Evolutionary conservation across 2,329 filamentous ascomycete genomes (phyloP).

Genomic region (Bipolaris victoriae): DNA sequence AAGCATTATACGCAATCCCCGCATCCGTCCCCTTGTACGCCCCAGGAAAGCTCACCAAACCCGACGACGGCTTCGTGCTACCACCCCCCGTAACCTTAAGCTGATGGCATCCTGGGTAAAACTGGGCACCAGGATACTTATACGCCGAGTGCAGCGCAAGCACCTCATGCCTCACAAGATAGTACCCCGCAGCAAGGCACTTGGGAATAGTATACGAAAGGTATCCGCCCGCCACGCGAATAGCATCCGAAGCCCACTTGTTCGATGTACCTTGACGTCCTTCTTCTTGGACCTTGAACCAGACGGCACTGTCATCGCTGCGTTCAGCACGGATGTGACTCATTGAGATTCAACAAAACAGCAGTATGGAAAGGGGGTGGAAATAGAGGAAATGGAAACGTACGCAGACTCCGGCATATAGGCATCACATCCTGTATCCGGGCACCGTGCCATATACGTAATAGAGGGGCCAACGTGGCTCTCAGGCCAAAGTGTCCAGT

Average conservation of each 20-base stretch:
- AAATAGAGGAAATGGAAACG: slow-evolving; percentile 10
- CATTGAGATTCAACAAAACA: no score
- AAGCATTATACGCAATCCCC: slow-evolving; percentile 61
- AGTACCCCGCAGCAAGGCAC: slow-evolving; percentile 61
- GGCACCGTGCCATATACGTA: slow-evolving; percentile 67
- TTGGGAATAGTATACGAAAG: slow-evolving; percentile 62
- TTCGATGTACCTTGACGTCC: slow-evolving; percentile 59
- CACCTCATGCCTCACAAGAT: slow-evolving; percentile 65
- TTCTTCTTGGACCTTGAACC: slow-evolving; percentile 62
- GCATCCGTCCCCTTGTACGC: slow-evolving; percentile 59
- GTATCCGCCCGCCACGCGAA: slow-evolving; percentile 54
- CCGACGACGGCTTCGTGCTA: slow-evolving; percentile 48
- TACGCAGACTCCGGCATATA: slow-evolving; percentile 55
- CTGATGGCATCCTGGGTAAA: slow-evolving; percentile 66
- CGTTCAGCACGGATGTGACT: neutral
- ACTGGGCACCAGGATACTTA: slow-evolving; percentile 61
- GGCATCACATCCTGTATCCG: slow-evolving; percentile 57
- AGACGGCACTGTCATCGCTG: slow-evolving; percentile 51
- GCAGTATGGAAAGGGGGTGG: no score
- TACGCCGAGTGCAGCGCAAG: slow-evolving; percentile 60
- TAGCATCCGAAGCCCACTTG: slow-evolving; percentile 55
- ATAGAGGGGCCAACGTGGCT: slow-evolving; percentile 61
- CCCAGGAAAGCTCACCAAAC: slow-evolving; percentile 60
- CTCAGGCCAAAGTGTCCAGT: slow-evolving; percentile 61
- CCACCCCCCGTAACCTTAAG: slow-evolving; percentile 61